Evolutionary conservation across 495 filamentous ascomycete species (phyloP), one percentile per base, ranked within the genome.

Genomic region (Annulohypoxylon nitens): DNA sequence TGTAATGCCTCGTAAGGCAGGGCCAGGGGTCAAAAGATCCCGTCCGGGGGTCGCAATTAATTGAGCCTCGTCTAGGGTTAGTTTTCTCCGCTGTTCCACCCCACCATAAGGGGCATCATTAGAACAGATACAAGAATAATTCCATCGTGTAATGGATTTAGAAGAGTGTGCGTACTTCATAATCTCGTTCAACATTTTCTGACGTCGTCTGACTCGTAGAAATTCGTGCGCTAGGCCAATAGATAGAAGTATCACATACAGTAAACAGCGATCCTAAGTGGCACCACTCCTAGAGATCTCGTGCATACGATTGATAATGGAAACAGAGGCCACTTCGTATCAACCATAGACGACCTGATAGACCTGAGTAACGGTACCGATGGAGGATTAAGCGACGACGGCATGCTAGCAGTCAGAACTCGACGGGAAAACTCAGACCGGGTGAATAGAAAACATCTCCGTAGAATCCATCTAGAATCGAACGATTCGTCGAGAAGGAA

Each of bases 391-490:
- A n/a, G 47, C 47, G 18, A 25, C 18, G 16, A 20, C 12, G 20
- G 16, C 47, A 9, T 25, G 47, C 20, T 25, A 10, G 25, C 0
- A 11, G 4, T 6, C 6, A 9, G 47, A 11, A 18, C 2, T 50
- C 20, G 14, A 50, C 47, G 47, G 47, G 16, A n/a, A 50, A 50
- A 50, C 20, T 16, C 18, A 20, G 47, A 5, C 9, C 47, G 47
- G 16, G 5, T 11, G 9, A 50, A 50, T 10, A 25, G 47, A 25
- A 50, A 23, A 25, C 1, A 9, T 50, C 18, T 50, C 18, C 47
- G 12, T 50, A 23, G 47, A 50, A 50, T 50, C 47, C 47, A 9
- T 50, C 47, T 50, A 50, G 47, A 50, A 50, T 41, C 37, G 37
- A 41, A 41, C 37, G 37, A 41, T 41, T 41, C 8, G 9, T 50